A percentile compares a stretch with the other conserved stretches of the same genome.
These are phyloP conservation scores for Ceratocystis papillata DNA, from an alignment of 2,329 filamentous ascomycete genomes.

Conservation along the genomic window DNA sequence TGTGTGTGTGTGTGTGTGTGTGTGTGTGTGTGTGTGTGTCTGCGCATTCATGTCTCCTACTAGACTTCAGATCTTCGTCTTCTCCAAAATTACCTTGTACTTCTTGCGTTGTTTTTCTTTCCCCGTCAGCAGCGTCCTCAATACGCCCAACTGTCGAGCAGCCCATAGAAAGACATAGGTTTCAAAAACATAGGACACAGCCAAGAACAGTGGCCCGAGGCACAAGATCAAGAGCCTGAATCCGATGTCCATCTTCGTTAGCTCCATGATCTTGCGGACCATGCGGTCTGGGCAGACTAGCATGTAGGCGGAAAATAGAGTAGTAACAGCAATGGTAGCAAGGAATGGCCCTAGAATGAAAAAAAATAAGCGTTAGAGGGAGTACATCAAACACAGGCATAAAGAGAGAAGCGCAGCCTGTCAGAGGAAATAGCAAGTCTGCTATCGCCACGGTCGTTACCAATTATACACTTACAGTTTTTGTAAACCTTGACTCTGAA, in stretches of 20 bases:
- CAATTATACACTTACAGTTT: conserved; percentile 52
- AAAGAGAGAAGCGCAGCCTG: too few species aligned
- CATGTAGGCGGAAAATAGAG: conserved; percentile 67
- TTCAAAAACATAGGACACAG: conserved; percentile 60
- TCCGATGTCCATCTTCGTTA: conserved; percentile 61
- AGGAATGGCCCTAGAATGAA: conserved; percentile 62
- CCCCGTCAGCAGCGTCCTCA: conserved; percentile 36
- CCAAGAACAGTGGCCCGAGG: conserved; percentile 60
- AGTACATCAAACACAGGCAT: too few species aligned
- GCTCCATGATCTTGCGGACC: conserved; percentile 67
- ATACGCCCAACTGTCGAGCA: conserved; percentile 25
- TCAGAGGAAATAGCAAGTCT: neutral
- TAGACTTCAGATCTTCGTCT: conserved; percentile 27
- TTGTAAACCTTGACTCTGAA: conserved; percentile 70
- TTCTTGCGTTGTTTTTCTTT: conserved; percentile 68
- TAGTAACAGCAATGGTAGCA: conserved; percentile 57
- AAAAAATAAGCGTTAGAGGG: conserved; percentile 26
- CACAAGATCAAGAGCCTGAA: conserved; percentile 65
- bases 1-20: too few species aligned
- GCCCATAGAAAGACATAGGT: conserved; percentile 56
- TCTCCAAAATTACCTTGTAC: conserved; percentile 72
- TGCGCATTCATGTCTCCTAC: too few species aligned
- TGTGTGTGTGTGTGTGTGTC: too few species aligned
- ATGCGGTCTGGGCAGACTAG: conserved; percentile 60
- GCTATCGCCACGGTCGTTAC: too few species aligned